Percentiles rank a stretch among this genome's conserved stretches.
phyloP scores from a whole-genome alignment of 306 rosid genomes.

The Cucurbita pepo region DNA sequence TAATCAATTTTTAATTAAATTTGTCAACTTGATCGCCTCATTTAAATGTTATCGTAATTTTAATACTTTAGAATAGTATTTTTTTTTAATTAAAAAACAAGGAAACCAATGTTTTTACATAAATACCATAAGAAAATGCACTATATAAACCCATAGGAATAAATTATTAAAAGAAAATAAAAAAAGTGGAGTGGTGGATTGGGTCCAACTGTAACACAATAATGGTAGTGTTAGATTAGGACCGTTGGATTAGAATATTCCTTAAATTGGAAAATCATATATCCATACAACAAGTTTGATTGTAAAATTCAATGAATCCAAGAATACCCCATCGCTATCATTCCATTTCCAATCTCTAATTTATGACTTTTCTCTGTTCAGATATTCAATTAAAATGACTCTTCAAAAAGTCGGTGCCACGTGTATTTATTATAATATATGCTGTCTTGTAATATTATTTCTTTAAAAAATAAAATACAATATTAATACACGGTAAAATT shows the following conservation, averaged over 20 bases:
- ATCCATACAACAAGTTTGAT: background rate
- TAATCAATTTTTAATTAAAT: background rate
- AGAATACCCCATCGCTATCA: background rate
- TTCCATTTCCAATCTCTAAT: background rate
- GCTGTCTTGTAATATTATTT: background rate
- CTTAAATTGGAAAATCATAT: background rate
- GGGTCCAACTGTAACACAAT: background rate
- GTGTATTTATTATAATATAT: background rate
- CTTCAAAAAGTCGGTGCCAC: slow-evolving; percentile 1
- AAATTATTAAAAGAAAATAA: too few species aligned
- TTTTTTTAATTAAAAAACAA: background rate
- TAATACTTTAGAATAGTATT: too few species aligned
- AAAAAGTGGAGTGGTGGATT: background rate
- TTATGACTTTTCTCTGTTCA: background rate
- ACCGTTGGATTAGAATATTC: background rate
- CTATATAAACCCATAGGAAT: too few species aligned
- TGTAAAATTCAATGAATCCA: background rate
- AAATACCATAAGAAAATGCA: too few species aligned
- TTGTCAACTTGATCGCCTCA: background rate
- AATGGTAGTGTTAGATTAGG: background rate
- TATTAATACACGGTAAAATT: background rate
- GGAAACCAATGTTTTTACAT: background rate
- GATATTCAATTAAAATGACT: background rate
- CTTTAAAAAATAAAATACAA: background rate
- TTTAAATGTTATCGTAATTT: background rate